Percentiles rank a stretch among this genome's conserved stretches.
Conservation (phyloP, 805 yeast genomes). For the Cyberlindnera mycetangii region DNA sequence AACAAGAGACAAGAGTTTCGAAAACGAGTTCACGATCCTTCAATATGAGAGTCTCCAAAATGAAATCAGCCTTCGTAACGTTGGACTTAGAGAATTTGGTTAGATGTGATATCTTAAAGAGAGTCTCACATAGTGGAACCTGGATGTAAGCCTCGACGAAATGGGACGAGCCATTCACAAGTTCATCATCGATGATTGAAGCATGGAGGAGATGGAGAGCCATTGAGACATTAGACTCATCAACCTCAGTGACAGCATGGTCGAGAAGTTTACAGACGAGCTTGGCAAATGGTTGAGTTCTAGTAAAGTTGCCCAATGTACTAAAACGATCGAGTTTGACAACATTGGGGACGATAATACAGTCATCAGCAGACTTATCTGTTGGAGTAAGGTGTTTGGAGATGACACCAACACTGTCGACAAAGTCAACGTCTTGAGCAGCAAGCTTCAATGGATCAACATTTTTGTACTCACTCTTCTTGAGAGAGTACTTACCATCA, state of each 20-base stretch:
- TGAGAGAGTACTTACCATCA: slow-evolving; percentile 64
- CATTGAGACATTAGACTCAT: slow-evolving; percentile 55
- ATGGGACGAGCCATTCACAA: slow-evolving; percentile 37
- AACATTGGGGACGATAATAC: slow-evolving; percentile 48
- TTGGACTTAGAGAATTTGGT: slow-evolving; percentile 45
- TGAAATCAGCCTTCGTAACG: slow-evolving; percentile 52
- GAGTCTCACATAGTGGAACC: slow-evolving; percentile 37
- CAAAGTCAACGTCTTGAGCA: slow-evolving; percentile 45
- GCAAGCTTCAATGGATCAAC: slow-evolving; percentile 59
- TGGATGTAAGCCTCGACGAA: slow-evolving; percentile 45
- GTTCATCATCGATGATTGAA: slow-evolving; percentile 48
- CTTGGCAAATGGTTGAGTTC: slow-evolving; percentile 51
- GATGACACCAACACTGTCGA: slow-evolving; percentile 48
- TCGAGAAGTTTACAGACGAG: slow-evolving; percentile 56
- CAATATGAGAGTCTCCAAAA: slow-evolving; percentile 49
- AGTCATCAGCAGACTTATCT: slow-evolving; percentile 26
- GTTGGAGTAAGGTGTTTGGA: slow-evolving; percentile 39
- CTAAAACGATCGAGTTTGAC: slow-evolving; percentile 33
- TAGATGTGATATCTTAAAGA: slow-evolving; percentile 50
- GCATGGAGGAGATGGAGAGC: slow-evolving; percentile 72
- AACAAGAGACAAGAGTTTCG: slow-evolving; percentile 50
- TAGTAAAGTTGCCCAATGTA: slow-evolving; percentile 48
- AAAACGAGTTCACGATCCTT: slow-evolving; percentile 46
- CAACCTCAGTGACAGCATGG: slow-evolving; percentile 45
- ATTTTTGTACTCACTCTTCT: slow-evolving; percentile 38